Base-by-base conservation (phyloP, 2,329 filamentous ascomycete genomes). In the Arthrobotrys pseudoclavata region DNA sequence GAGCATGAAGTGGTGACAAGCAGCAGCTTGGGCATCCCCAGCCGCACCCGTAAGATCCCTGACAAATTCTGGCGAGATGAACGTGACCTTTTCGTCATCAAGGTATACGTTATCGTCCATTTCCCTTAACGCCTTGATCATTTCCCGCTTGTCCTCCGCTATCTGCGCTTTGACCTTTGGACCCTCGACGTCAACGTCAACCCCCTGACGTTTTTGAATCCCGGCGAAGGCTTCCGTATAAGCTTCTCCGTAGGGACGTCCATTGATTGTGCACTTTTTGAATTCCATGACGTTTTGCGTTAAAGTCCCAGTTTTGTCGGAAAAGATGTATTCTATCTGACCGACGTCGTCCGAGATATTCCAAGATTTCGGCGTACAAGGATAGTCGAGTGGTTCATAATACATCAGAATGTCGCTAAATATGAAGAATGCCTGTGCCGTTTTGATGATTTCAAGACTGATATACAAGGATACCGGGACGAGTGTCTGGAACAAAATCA, bases 311-410 rank as follows among this genome's bases (percentile, higher is more conserved):
- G 93, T 97, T 85, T 97, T 97, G 86, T 97, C 93, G 0, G 93
- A 97, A 84, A 99, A 99, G 80, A 99, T 97, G 86, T 98, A 99
- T 84, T 98, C 96, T 79, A 99, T 97, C 84, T 99, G 96, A 12
- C 96, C 96, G 55, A 99, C 87, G 82, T 99, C 96, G 82, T 99
- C 96, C 0, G 95, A 98, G 62, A 99, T 98, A 83, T 98, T 99
- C 96, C 96, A 99, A 0, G 94, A 94, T 83, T 98, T 98, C 4
- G 96, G 96, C 10, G 97, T 93, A 83, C 96, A 99, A 1, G 95
- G 94, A 82, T 97, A 94, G 82, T 97, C 94, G 80, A 97, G 90
- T 82, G 90, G 90, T 70, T 96, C 96, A 85, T 99, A 97, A 84
- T 98, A 99, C 96, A 99, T 99, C 82, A 91, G 89, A 3, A 92